Conservation (phyloP, 192 early-diverging fungal genomes). For the Rhizophagus prolifer region DNA sequence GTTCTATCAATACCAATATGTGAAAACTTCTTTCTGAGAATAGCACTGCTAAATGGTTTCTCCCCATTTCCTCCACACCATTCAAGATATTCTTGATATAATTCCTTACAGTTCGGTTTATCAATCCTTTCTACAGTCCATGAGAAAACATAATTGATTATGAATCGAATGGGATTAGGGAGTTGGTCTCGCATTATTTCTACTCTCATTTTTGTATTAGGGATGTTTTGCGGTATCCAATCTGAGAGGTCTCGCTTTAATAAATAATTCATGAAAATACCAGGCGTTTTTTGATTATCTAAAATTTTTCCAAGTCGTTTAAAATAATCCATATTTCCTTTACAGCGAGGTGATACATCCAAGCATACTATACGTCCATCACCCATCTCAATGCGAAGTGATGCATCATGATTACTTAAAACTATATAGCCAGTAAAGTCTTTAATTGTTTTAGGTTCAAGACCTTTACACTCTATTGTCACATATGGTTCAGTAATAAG, state of each 20-base stretch:
- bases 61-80: neutral
- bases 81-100: neutral
- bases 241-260: neutral
- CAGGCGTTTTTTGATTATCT: neutral
- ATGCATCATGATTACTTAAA: constrained; percentile 10
- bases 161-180: neutral
- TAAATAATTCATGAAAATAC: constrained; percentile 7
- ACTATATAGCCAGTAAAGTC: constrained; percentile 1
- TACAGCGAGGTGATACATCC: neutral
- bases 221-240: constrained; percentile 14
- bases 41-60: neutral
- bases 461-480: neutral
- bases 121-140: neutral
- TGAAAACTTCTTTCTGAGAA: neutral
- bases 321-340: neutral
- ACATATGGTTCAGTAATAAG: constrained; percentile 15
- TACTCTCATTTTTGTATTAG: constrained; percentile 4
- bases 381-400: constrained; percentile 9
- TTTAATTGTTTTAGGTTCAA: neutral
- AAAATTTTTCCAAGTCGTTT: too few relatives aligned
- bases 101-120: neutral
- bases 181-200: neutral
- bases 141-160: constrained; percentile 5
- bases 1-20: neutral
- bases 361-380: neutral